phyloP scores from a whole-genome alignment of 495 filamentous ascomycete species.

The Hypoxylon perforatum region DNA sequence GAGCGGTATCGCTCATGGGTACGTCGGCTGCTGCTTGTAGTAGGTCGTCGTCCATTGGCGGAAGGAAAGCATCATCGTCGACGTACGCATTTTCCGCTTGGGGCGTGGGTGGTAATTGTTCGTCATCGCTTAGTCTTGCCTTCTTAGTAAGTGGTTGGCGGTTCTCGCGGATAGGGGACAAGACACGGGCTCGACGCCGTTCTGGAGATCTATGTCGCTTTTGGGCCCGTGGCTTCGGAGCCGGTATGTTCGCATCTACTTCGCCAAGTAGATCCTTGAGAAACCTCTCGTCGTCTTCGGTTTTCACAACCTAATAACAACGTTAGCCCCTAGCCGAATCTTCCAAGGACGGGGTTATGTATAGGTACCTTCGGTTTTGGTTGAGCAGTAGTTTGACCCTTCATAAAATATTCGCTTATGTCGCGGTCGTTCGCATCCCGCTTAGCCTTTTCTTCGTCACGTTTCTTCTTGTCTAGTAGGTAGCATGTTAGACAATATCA shows the following conservation, averaged over 20 bases:
- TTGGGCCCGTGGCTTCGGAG: slow-evolving; percentile 60
- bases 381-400: slow-evolving; percentile 70
- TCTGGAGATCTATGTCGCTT: slow-evolving; percentile 77
- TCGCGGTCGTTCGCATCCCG: slow-evolving; percentile 88
- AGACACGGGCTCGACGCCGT: slow-evolving; percentile 78
- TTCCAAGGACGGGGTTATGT: neutral
- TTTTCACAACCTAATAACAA: slow-evolving; percentile 62
- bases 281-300: slow-evolving; percentile 88
- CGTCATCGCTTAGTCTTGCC: slow-evolving; percentile 61
- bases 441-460: slow-evolving; percentile 87
- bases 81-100: slow-evolving; percentile 54
- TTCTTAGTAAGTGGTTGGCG: slow-evolving; percentile 60
- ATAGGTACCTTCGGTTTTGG: slow-evolving; percentile 87
- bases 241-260: slow-evolving; percentile 84
- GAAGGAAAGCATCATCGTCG: slow-evolving; percentile 66
- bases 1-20: slow-evolving; percentile 77
- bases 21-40: slow-evolving; percentile 51
- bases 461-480: slow-evolving; percentile 79
- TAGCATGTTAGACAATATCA: slow-evolving; percentile 19
- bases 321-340: neutral
- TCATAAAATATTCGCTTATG: slow-evolving; percentile 93
- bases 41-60: slow-evolving; percentile 64
- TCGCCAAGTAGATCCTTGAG: slow-evolving; percentile 86
- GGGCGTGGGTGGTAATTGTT: slow-evolving; percentile 58
- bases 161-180: slow-evolving; percentile 73